Conservation (phyloP, 2,329 filamentous ascomycete genomes). For the Talaromyces sp. region DNA sequence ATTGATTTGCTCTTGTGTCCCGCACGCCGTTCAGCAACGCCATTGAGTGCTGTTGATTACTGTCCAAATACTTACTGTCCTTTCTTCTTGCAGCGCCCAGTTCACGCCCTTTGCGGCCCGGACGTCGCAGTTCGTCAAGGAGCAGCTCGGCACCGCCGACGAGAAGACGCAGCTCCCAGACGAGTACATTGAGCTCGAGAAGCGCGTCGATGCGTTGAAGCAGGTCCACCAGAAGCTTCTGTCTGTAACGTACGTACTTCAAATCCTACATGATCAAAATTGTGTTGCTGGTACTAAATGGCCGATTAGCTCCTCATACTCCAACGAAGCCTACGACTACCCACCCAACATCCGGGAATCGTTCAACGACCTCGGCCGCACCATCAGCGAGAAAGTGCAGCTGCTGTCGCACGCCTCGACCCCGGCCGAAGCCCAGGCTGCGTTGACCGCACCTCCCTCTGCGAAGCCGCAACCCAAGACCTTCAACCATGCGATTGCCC, state of each 20-base stretch:
- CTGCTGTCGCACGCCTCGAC: slow-evolving; percentile 81
- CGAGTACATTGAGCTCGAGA: slow-evolving; percentile 98
- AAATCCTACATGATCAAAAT: background rate
- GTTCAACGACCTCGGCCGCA: slow-evolving; percentile 91
- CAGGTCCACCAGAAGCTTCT: slow-evolving; percentile 96
- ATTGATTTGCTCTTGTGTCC: slow-evolving; percentile 2
- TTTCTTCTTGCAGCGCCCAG: slow-evolving; percentile 58
- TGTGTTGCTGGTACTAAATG: background rate
- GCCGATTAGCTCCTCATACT: slow-evolving; percentile 72
- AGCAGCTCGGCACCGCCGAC: slow-evolving; percentile 89
- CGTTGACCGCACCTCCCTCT: slow-evolving; percentile 79
- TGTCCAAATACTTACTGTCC: background rate
- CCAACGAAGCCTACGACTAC: slow-evolving; percentile 84
- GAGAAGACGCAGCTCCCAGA: slow-evolving; percentile 97
- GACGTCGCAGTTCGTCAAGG: slow-evolving; percentile 96
- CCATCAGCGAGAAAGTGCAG: slow-evolving; percentile 88
- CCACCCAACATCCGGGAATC: slow-evolving; percentile 97
- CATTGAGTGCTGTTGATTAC: slow-evolving; percentile 8
- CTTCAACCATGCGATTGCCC: slow-evolving; percentile 92
- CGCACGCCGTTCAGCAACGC: slow-evolving; percentile 5
- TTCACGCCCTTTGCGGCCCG: slow-evolving; percentile 90
- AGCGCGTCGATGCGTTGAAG: slow-evolving; percentile 95
- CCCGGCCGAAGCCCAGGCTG: slow-evolving; percentile 88
- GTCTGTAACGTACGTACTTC: slow-evolving; percentile 65
- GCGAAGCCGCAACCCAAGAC: slow-evolving; percentile 98